Evolutionary conservation across 2,329 filamentous ascomycete species (phyloP), one percentile per base, ranked within the genome.

Genomic region (Chrysoporthe puriensis): DNA sequence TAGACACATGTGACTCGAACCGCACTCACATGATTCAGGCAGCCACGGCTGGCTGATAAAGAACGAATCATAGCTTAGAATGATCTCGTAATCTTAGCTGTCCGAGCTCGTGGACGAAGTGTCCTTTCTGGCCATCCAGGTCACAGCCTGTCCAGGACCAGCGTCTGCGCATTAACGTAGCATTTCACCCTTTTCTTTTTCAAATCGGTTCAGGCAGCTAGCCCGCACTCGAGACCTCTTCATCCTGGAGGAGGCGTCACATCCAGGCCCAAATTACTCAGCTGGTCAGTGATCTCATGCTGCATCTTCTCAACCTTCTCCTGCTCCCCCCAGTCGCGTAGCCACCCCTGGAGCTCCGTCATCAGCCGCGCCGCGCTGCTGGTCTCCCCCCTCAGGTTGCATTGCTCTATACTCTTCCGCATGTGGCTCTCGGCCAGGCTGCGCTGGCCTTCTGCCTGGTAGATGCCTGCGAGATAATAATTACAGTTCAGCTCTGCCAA

Each of bases 401-500:
- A 62, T 1, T 40, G 60, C 1, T 66, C 59, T n/a, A 70, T 70
- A 13, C 62, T 64, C 44, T 43, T 44, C 16, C 66, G 62, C 32
- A 70, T 59, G 21, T 40, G 58, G 2, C 3, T 4, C 21, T 66
- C 66, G 14, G 68, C 66, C 14, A 66, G 59, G 3, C 6, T 42
- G 4, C 36, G 63, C 11, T 56, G 52, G 18, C 60, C 66, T n/a
- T 68, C 52, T 46, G 48, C 40, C n/a, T 61, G 43, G 42, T 68
- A 63, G 18, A 70, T 57, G 32, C 50, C 52, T 6, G 68, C 54
- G 6, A 70, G 66, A 32, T 43, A 34, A 18, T 56, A 64, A 52
- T 68, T 58, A 21, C 66, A 68, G 48, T 70, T 70, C 21, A 63
- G 54, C 48, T 66, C 61, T 7, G 66, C 66, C 6, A 54, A 32